These are phyloP conservation scores for Plectranthus barbatus DNA, from an alignment of 257 asterid species.

Conservation along the genomic window DNA sequence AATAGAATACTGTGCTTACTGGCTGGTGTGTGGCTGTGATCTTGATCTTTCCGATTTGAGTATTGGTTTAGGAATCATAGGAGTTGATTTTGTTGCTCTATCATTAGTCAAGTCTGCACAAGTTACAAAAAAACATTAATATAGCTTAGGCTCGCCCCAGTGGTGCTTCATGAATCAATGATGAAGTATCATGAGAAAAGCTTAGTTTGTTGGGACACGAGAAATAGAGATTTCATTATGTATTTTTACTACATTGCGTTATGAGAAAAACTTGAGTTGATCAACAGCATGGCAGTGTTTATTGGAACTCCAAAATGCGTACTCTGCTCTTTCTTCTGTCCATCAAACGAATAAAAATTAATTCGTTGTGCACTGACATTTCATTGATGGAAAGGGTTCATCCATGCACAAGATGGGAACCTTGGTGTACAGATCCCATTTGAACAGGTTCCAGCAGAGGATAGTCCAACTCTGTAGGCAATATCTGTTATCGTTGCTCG, in stretches of 20 bases:
- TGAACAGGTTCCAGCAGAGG: constrained; percentile 51
- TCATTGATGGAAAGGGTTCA: constrained; percentile 70
- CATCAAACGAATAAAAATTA: neutral
- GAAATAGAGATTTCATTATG: neutral
- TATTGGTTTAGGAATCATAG: too few species aligned
- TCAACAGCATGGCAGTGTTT: too few species aligned
- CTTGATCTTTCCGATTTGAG: too few species aligned
- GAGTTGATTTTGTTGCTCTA: too few species aligned
- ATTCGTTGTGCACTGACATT: constrained; percentile 54
- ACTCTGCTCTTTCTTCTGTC: neutral
- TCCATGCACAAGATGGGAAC: constrained; percentile 50
- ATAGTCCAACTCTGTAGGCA: constrained; percentile 75
- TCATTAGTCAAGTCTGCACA: constrained; percentile 85
- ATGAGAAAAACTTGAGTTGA: neutral
- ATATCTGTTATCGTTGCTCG: constrained; percentile 77
- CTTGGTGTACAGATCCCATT: too few species aligned
- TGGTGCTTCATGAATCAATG: constrained; percentile 19
- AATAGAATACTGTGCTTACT: neutral
- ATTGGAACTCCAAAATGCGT: too few species aligned
- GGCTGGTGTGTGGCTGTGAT: too few species aligned
- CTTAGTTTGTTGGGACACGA: too few species aligned
- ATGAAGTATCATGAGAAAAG: neutral
- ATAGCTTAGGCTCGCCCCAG: constrained; percentile 72
- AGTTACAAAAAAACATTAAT: constrained; percentile 77
- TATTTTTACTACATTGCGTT: neutral